Evolutionary conservation across 208 protist genomes (phyloP).

Genomic region (Endotrypanum monterogeii): DNA sequence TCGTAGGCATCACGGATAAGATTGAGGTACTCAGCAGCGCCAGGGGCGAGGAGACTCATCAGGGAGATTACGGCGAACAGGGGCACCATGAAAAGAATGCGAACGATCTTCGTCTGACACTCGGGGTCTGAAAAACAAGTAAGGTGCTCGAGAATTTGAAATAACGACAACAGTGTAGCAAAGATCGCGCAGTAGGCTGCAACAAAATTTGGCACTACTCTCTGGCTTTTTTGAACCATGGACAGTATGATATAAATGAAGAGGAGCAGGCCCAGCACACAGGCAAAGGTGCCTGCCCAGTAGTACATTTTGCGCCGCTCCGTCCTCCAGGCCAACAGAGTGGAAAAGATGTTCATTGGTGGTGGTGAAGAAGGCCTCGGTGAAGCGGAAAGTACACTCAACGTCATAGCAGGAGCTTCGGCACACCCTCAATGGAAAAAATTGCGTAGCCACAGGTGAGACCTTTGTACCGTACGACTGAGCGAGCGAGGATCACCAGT

Average conservation of each 20-base stretch:
- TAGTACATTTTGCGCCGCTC: constrained; percentile 86
- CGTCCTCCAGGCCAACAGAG: constrained; percentile 30
- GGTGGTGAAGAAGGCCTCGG: too few species aligned
- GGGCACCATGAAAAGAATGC: constrained; percentile 95
- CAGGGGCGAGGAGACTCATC: constrained; percentile 72
- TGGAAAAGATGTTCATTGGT: constrained; percentile 25
- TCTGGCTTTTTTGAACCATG: constrained; percentile 43
- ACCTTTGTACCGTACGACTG: neutral
- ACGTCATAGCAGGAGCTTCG: neutral
- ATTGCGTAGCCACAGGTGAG: neutral
- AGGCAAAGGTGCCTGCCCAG: constrained; percentile 80
- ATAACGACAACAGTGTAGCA: constrained; percentile 82
- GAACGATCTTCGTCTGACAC: constrained; percentile 91
- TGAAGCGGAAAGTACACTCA: too few species aligned
- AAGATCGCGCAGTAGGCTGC: constrained; percentile 91
- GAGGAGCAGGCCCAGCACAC: constrained; percentile 73
- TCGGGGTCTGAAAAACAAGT: constrained; percentile 89
- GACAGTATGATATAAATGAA: constrained; percentile 65
- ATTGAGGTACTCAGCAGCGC: constrained; percentile 88
- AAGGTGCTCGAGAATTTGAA: constrained; percentile 93
- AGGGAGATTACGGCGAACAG: constrained; percentile 90
- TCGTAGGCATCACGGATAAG: constrained; percentile 92
- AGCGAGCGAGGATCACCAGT: neutral
- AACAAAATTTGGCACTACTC: constrained; percentile 75
- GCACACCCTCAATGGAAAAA: neutral